Base-by-base conservation (phyloP, 2,329 filamentous ascomycete species). In the Fusarium papillatum region DNA sequence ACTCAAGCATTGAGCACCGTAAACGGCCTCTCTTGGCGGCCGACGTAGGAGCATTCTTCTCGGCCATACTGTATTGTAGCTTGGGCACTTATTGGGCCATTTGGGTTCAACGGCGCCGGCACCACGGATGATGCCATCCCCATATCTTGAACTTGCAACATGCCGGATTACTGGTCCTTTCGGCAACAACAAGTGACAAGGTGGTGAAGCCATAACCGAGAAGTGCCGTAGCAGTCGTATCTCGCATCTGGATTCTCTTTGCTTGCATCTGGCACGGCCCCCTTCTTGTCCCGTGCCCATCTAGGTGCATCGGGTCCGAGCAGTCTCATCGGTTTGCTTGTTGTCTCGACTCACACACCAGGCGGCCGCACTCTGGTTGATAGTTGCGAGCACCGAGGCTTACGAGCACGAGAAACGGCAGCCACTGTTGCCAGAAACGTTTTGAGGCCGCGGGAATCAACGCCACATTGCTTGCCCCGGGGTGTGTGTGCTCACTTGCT, bases 231-330 rank as follows among this genome's bases (percentile, higher is more conserved):
- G 19, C 57, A 53, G 72, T 29, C 48, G 9, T 34, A 64, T 36
- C 39, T 31, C 61, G 39, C 17, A 16, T 62, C 34, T 50, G 46
- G 59, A 29, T 29, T 53, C 41, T 31, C 34, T 65, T 62, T 62
- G 36, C 50, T 55, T 19, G 57, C 39, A 66, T 36, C 19, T 38
- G 41, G 73, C 72, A 75, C 69, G 69, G 72, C 16, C 73, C 72
- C 59, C 43, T n/a, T 66, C 61, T 60, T 50, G 62, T 48, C 29
- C 66, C 63, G 59, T 70, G 39, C 73, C 36, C 17, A 11, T 55
- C 29, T 55, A 34, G 50, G 29, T 29, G 43, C 22, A 64, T 64
- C 22, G 22, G 43, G 31, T 24, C 43, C 61, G 22, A 50, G 61
- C 11, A 19, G 17, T 53, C 46, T 39, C 22, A 50, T 26, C 34